Percentiles rank a stretch among this genome's conserved stretches.
phyloP scores from a whole-genome alignment of 345 rosid genomes.

The Limnanthes douglasii region DNA sequence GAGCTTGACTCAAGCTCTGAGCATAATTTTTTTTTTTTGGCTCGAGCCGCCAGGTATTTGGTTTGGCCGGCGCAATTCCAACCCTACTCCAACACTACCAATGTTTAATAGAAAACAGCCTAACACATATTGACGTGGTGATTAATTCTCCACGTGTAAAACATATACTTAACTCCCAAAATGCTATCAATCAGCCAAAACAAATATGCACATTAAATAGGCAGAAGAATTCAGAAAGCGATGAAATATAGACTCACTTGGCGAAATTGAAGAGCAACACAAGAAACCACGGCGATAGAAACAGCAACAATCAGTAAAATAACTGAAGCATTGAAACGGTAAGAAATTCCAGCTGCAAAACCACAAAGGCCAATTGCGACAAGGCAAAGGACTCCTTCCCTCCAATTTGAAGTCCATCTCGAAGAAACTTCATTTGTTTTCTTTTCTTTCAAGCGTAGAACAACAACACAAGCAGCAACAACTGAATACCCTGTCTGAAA shows the following conservation, averaged over 20 bases:
- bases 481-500: conserved; percentile 97
- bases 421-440: conserved; percentile 24
- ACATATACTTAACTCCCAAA: too few relatives aligned
- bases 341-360: conserved; percentile 48
- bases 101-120: too few relatives aligned
- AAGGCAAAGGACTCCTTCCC: conserved; percentile 70
- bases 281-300: conserved; percentile 38
- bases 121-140: not conserved
- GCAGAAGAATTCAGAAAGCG: not conserved
- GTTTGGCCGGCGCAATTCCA: too few relatives aligned
- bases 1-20: too few relatives aligned
- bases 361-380: conserved; percentile 58
- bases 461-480: conserved; percentile 82
- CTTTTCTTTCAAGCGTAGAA: conserved; percentile 69
- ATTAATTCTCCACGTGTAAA: too few relatives aligned
- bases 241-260: too few relatives aligned
- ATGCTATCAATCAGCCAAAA: not conserved
- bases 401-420: conserved; percentile 44
- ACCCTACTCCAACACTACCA: too few relatives aligned
- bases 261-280: conserved; percentile 43
- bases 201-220: not conserved
- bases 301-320: conserved; percentile 29
- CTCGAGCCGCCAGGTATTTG: too few relatives aligned
- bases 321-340: conserved; percentile 42
- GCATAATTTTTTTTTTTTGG: too few relatives aligned